Base-by-base conservation (phyloP, 2,329 filamentous ascomycete species). In the Hypoxylon sp. region DNA sequence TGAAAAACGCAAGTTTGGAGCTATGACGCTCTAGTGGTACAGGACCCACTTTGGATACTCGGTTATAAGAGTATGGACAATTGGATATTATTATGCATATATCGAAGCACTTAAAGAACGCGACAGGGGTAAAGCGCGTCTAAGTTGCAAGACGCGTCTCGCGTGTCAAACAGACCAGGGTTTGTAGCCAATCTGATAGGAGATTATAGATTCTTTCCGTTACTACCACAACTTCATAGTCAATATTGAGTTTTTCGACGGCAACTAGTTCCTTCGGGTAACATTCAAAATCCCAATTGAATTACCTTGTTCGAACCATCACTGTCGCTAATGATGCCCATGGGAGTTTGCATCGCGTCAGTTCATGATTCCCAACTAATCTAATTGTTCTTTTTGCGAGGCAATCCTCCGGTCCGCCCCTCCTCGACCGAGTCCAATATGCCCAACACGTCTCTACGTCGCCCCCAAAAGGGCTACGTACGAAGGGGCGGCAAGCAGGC, bases 401-500 rank as follows among this genome's bases (percentile, higher is more conserved):
- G 60, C 25, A 48, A 30, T 36, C 43, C 28, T 60, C 36, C 48
- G 53, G 13, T 46, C 11, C 41, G 48, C 14, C 21, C 38, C 51
- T 58, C 55, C 48, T 50, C 25, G 30, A 41, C 55, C 34, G 19
- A 51, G 23, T 57, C 17, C 75, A 77, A 80, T 77, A 88, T 91
- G 90, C 81, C 88, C 50, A 89, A 88, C 79, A 89, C 86, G 50
- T 82, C 82, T 53, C 79, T 90, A 74, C 82, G 88, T 63, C 84
- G 83, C 75, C 89, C 89, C 49, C 85, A 89, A 76, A 89, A 90
- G 78, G 89, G 89, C 76, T 89, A 86, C 85, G 92, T 81, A 83
- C 91, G 82, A 82, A 92, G 80, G 83, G 90, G 82, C 45, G 88
- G 88, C 65, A 93, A 91, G 78, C 81, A 84, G 57, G 87, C 89